phyloP scores from a whole-genome alignment of 2,329 filamentous ascomycete genomes.

The Ceratocystis huliohia region DNA sequence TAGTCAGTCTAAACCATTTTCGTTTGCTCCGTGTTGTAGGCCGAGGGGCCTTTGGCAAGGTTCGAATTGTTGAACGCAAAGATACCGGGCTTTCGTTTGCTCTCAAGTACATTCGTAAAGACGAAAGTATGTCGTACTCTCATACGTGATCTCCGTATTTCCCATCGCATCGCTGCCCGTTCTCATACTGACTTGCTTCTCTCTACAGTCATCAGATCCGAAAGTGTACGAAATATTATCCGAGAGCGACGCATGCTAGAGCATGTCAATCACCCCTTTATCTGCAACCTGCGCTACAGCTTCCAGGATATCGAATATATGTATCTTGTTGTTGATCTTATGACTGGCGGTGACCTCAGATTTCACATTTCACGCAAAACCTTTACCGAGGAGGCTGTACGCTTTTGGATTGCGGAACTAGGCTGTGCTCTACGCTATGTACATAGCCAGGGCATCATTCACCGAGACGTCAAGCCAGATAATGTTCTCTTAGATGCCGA shows the following conservation, averaged over 20 bases:
- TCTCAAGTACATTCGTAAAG: constrained; percentile 95
- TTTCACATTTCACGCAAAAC: constrained; percentile 98
- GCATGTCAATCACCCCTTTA: constrained; percentile 92
- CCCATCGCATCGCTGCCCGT: background rate
- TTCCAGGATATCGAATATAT: constrained; percentile 99
- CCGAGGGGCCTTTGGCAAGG: constrained; percentile 96
- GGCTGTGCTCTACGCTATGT: constrained; percentile 84
- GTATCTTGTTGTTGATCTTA: constrained; percentile 95
- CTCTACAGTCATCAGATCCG: constrained; percentile 73
- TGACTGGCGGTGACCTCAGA: constrained; percentile 91
- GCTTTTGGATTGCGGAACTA: constrained; percentile 93
- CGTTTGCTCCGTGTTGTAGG: constrained; percentile 88
- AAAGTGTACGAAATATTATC: constrained; percentile 96
- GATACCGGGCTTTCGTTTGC: constrained; percentile 90
- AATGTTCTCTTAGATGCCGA: constrained; percentile 80
- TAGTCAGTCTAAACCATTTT: constrained; percentile 96
- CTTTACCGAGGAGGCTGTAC: constrained; percentile 91
- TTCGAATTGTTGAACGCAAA: constrained; percentile 95
- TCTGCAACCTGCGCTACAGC: constrained; percentile 96
- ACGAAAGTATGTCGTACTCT: constrained; percentile 56
- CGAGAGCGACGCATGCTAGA: constrained; percentile 95
- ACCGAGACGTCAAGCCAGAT: constrained; percentile 84
- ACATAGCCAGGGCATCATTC: constrained; percentile 75
- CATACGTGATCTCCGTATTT: background rate
- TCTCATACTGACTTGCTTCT: background rate